Conservation (phyloP, 257 asterid species). For the Verbena officinalis region DNA sequence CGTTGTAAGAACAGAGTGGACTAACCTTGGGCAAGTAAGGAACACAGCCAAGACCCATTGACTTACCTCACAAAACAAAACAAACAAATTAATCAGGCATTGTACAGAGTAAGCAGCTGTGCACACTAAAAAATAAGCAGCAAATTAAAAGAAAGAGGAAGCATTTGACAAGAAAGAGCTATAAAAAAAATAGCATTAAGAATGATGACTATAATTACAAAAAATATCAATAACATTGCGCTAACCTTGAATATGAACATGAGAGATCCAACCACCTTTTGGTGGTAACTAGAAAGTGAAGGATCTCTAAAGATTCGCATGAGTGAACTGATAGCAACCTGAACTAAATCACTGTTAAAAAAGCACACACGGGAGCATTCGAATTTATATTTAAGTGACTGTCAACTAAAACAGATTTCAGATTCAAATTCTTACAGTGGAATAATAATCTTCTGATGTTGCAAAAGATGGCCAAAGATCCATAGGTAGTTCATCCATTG, state of each 20-base stretch:
- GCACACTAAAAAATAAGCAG: constrained; percentile 25
- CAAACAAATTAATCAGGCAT: constrained; percentile 29
- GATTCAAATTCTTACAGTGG: constrained; percentile 71
- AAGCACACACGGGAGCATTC: constrained; percentile 21
- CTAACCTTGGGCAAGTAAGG: constrained; percentile 99
- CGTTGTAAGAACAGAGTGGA: constrained; percentile 24
- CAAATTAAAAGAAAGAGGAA: constrained; percentile 19
- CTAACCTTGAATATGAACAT: constrained; percentile 97
- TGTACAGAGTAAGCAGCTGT: constrained; percentile 15
- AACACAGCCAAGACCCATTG: constrained; percentile 98
- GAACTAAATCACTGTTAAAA: constrained; percentile 36
- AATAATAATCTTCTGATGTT: constrained; percentile 94
- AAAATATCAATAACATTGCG: constrained; percentile 9
- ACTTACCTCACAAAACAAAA: constrained; percentile 61
- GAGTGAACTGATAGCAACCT: constrained; percentile 98
- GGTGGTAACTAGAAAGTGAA: constrained; percentile 95
- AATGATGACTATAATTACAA: constrained; percentile 7
- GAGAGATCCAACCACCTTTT: constrained; percentile 96
- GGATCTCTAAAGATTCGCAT: constrained; percentile 98
- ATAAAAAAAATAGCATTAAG: constrained; percentile 10
- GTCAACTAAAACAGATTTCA: constrained; percentile 25
- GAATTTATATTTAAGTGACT: constrained; percentile 13
- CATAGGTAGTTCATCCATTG: constrained; percentile 89
- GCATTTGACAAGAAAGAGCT: background rate
- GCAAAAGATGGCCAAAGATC: constrained; percentile 99